Conservation (phyloP, 768 basidiomycete species). For the Amanita exitialis region DNA sequence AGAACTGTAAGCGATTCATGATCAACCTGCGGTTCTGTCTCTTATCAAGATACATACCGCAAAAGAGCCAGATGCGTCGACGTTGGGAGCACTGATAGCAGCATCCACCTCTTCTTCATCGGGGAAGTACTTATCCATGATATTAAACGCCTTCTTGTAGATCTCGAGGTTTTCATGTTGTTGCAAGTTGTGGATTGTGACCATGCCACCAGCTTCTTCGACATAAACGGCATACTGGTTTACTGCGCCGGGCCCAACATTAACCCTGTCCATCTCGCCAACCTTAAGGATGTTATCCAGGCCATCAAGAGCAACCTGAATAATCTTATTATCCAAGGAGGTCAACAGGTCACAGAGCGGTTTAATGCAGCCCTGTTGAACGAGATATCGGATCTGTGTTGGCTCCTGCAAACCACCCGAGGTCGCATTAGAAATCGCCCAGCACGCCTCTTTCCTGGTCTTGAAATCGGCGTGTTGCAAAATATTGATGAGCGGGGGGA, state of each 20-base stretch:
- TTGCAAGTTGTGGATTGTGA: slow-evolving; percentile 97
- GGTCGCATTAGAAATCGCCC: slow-evolving; percentile 99
- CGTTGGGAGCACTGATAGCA: slow-evolving; percentile 64
- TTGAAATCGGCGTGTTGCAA: slow-evolving; percentile 98
- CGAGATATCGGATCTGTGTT: slow-evolving; percentile 94
- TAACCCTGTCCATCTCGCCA: slow-evolving; percentile 88
- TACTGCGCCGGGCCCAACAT: slow-evolving; percentile 67
- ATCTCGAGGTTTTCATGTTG: slow-evolving; percentile 99
- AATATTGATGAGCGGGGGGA: slow-evolving; percentile 97
- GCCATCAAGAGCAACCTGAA: slow-evolving; percentile 95
- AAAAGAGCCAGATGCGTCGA: slow-evolving; percentile 66
- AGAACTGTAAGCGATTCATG: slow-evolving; percentile 43
- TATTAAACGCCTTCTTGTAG: slow-evolving; percentile 99
- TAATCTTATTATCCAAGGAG: slow-evolving; percentile 99
- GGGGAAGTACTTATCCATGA: slow-evolving; percentile 97
- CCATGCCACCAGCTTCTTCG: slow-evolving; percentile 98
- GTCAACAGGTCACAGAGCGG: slow-evolving; percentile 92
- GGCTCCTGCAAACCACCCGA: slow-evolving; percentile 97
- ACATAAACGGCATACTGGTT: slow-evolving; percentile 94
- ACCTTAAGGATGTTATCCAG: slow-evolving; percentile 98
- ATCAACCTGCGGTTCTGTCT: slow-evolving; percentile 5
- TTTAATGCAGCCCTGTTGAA: slow-evolving; percentile 96
- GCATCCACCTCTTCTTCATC: slow-evolving; percentile 93
- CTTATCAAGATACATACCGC: slow-evolving; percentile 38
- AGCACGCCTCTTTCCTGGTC: slow-evolving; percentile 98